Conservation (phyloP, 108 stramenopile species). For the Cyclotella atomus region DNA sequence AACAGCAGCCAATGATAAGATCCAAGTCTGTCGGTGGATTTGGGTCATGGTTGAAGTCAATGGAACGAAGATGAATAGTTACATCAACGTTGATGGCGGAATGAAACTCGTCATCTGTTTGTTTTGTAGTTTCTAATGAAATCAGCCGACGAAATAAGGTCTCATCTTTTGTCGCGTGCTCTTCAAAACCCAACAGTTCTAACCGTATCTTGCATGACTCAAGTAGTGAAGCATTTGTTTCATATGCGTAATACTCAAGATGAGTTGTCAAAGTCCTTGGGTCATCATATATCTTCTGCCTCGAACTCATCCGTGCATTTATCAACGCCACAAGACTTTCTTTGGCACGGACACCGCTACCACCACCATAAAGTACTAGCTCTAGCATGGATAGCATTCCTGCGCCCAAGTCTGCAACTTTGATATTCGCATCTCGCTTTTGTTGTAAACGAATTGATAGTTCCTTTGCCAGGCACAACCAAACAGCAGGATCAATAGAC, state of each 20-base stretch:
- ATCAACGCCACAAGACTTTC: constrained; percentile 41
- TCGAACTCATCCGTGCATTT: background rate
- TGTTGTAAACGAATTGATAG: constrained; percentile 29
- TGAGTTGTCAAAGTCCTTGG: constrained; percentile 16
- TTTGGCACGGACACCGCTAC: constrained; percentile 29
- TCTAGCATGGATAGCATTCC: constrained; percentile 80
- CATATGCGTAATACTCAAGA: constrained; percentile 79
- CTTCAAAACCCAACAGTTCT: constrained; percentile 60
- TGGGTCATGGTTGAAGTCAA: constrained; percentile 58
- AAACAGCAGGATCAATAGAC: constrained; percentile 67
- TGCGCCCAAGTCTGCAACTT: constrained; percentile 77
- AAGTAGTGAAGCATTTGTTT: constrained; percentile 66
- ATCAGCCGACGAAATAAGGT: constrained; percentile 3
- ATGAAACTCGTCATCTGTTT: constrained; percentile 16
- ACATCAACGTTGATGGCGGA: constrained; percentile 34
- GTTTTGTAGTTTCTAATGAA: background rate
- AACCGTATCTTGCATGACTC: constrained; percentile 52
- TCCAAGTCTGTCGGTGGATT: constrained; percentile 48
- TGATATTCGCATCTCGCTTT: constrained; percentile 20
- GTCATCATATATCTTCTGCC: constrained; percentile 7
- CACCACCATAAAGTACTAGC: constrained; percentile 58
- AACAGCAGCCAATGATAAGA: constrained; percentile 86
- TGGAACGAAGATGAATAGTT: constrained; percentile 56
- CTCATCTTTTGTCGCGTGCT: constrained; percentile 7
- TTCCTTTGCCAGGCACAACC: constrained; percentile 55